A percentile compares a stretch with the other conserved stretches of the same genome.
These are phyloP conservation scores for Leucoagaricus sp. DNA, from an alignment of 1,284 basidiomycete genomes.

Conservation along the genomic window DNA sequence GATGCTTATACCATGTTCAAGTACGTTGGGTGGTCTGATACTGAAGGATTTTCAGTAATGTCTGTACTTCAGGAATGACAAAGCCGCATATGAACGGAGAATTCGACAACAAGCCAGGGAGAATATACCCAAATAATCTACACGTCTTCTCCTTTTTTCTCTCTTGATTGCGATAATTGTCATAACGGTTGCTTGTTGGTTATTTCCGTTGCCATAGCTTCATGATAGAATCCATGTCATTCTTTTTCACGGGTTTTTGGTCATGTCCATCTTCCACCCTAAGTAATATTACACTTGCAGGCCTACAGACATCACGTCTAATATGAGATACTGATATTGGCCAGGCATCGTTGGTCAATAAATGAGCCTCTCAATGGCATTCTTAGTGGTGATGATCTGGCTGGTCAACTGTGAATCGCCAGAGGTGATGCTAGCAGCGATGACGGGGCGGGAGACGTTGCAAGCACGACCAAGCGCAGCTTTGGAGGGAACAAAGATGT, in stretches of 20 bases:
- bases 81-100: constrained; percentile 81
- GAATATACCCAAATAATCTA: constrained; percentile 75
- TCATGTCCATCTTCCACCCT: no score
- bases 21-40: constrained; percentile 47
- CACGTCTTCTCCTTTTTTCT: background rate
- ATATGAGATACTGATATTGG: background rate
- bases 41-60: background rate
- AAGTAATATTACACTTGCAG: no score
- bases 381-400: constrained; percentile 91
- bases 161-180: no score
- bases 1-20: constrained; percentile 99
- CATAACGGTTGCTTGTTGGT: background rate
- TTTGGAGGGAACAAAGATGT: constrained; percentile 94
- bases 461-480: constrained; percentile 95
- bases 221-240: no score
- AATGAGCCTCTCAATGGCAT: constrained; percentile 78
- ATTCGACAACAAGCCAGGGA: constrained; percentile 84
- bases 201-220: background rate
- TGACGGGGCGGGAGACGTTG: constrained; percentile 94
- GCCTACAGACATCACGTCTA: background rate
- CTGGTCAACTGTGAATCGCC: constrained; percentile 93
- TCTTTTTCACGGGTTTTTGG: no score
- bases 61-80: constrained; percentile 72
- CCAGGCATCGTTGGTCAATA: constrained; percentile 24
- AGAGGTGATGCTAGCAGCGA: constrained; percentile 93